Percentiles rank a stretch among this genome's conserved stretches.
Conservation (phyloP, 179 eudicot genomes). For the Camellia oleifera region DNA sequence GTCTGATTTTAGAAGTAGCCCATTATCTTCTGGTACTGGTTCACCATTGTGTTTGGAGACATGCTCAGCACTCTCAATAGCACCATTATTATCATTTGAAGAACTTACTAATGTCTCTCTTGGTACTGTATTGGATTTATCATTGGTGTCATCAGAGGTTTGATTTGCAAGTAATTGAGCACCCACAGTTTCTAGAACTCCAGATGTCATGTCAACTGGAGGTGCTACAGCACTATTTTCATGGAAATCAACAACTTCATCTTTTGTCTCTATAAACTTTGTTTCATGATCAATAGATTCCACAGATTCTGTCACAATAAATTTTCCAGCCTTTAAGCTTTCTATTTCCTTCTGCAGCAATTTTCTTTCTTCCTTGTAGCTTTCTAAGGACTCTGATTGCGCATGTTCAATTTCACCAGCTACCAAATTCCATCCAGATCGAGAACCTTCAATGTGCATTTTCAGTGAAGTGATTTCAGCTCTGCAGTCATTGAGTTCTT, state of each 20-base stretch:
- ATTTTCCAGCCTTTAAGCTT: constrained; percentile 32
- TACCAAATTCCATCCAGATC: constrained; percentile 36
- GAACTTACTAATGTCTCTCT: constrained; percentile 25
- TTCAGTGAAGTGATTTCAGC: constrained; percentile 94
- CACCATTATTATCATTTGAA: constrained; percentile 33
- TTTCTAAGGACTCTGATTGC: constrained; percentile 40
- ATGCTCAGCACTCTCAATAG: constrained; percentile 29
- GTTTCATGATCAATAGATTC: constrained; percentile 34
- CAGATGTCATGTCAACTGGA: constrained; percentile 31
- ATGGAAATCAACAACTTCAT: constrained; percentile 32
- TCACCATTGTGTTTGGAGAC: constrained; percentile 30
- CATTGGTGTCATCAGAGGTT: constrained; percentile 28
- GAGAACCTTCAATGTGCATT: constrained; percentile 85
- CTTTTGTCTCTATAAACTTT: constrained; percentile 36
- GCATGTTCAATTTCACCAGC: constrained; percentile 31
- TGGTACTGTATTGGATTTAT: constrained; percentile 25
- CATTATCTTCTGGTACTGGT: constrained; percentile 37
- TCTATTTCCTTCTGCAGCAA: constrained; percentile 47
- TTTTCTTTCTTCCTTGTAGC: constrained; percentile 42
- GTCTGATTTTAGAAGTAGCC: constrained; percentile 36
- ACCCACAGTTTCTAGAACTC: constrained; percentile 30
- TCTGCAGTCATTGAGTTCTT: constrained; percentile 86
- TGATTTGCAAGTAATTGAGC: constrained; percentile 30
- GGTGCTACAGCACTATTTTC: constrained; percentile 25
- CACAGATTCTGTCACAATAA: constrained; percentile 24